A percentile compares a stretch with the other conserved stretches of the same genome.
Evolutionary conservation across 2,329 filamentous ascomycete genomes (phyloP).

Genomic region (Nothopassalora personata): DNA sequence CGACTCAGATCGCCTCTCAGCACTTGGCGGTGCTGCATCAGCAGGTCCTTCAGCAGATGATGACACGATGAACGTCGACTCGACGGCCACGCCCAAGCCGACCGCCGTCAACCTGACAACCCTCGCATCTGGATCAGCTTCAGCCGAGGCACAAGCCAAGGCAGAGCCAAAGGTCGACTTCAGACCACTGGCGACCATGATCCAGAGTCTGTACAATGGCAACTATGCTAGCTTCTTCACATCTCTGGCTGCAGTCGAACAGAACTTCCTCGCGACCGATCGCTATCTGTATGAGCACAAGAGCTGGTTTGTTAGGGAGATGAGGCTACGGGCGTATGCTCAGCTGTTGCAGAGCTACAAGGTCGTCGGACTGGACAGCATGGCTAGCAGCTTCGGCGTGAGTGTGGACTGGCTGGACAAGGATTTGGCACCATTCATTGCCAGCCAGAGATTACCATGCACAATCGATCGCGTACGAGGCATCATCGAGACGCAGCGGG

Average conservation of each 20-base stretch:
- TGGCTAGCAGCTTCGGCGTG: constrained; percentile 95
- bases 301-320: constrained; percentile 96
- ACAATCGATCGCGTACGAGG: constrained; percentile 96
- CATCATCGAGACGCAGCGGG: constrained; percentile 95
- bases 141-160: constrained; percentile 60
- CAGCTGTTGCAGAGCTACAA: constrained; percentile 96
- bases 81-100: constrained; percentile 40
- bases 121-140: constrained; percentile 56
- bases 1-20: constrained; percentile 79
- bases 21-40: constrained; percentile 72
- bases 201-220: constrained; percentile 86
- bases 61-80: constrained; percentile 49
- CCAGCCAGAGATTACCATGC: constrained; percentile 86
- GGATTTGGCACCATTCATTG: constrained; percentile 95
- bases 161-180: constrained; percentile 83
- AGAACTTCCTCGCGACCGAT: constrained; percentile 88
- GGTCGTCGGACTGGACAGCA: constrained; percentile 91
- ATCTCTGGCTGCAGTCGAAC: constrained; percentile 82
- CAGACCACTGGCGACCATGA: constrained; percentile 76
- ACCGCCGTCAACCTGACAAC: constrained; percentile 84
- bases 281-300: constrained; percentile 94
- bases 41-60: constrained; percentile 77
- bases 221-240: constrained; percentile 93
- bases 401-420: constrained; percentile 93
- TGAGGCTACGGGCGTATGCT: constrained; percentile 93